Evolutionary conservation across 495 filamentous ascomycete species (phyloP).

Genomic region (Cryomyces minteri): DNA sequence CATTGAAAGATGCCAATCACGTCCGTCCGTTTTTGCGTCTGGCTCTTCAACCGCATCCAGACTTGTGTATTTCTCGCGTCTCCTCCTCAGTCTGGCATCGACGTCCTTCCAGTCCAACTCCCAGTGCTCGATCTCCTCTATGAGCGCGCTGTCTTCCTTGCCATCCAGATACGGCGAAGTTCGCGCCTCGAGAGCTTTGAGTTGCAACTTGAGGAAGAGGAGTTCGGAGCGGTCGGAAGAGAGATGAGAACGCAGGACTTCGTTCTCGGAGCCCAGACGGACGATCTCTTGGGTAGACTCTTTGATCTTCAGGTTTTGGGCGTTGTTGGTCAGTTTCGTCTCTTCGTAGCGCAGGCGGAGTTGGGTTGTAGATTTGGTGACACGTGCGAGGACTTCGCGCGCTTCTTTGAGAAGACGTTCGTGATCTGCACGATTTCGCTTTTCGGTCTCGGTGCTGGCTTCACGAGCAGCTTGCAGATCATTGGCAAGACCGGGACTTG

Average conservation of each 20-base stretch:
- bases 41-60: neutral
- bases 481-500: neutral
- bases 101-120: constrained; percentile 7
- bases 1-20: neutral
- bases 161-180: neutral
- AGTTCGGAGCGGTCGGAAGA: constrained; percentile 13
- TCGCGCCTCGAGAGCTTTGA: constrained; percentile 10
- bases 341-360: constrained; percentile 12
- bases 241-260: constrained; percentile 6
- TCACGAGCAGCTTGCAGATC: neutral
- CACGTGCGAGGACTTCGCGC: neutral
- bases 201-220: constrained; percentile 13
- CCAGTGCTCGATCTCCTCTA: constrained; percentile 5
- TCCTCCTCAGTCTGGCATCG: neutral
- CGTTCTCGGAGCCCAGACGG: constrained; percentile 7
- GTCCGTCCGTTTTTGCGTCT: neutral
- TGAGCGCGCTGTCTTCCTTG: constrained; percentile 1
- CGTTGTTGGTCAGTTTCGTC: constrained; percentile 3
- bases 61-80: neutral
- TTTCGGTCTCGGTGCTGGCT: neutral
- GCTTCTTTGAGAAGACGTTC: neutral
- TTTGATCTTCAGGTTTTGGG: neutral
- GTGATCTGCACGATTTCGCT: neutral
- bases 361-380: neutral
- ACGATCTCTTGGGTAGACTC: constrained; percentile 1